These are phyloP conservation scores for Centella asiatica DNA, from an alignment of 129 eudicot genomes.

Conservation along the genomic window DNA sequence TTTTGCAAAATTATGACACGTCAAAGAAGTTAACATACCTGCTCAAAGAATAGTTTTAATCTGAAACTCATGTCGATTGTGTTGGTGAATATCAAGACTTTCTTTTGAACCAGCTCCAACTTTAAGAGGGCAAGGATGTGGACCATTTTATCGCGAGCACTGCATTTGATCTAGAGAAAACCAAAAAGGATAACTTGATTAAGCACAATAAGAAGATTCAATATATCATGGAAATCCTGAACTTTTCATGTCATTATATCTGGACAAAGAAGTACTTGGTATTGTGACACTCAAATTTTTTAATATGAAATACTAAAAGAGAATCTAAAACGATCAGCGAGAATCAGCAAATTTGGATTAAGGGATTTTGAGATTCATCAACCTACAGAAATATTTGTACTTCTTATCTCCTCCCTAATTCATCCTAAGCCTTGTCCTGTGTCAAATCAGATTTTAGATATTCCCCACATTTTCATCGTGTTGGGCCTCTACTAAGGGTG, in stretches of 20 bases:
- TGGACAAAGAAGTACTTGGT: too few relatives aligned
- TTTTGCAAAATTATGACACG: background rate
- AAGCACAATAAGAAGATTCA: too few relatives aligned
- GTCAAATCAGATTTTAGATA: background rate
- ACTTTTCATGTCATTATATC: too few relatives aligned
- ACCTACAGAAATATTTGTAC: too few relatives aligned
- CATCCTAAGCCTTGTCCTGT: background rate
- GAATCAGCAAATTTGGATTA: too few relatives aligned
- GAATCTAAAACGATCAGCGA: too few relatives aligned
- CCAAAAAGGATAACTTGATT: constrained; percentile 5
- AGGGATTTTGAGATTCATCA: too few relatives aligned
- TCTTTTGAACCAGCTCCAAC: constrained; percentile 84
- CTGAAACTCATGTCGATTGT: constrained; percentile 79
- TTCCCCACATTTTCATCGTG: background rate
- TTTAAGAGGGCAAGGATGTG: constrained; percentile 74
- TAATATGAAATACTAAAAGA: too few relatives aligned
- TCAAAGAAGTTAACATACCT: constrained; percentile 40
- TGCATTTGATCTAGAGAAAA: constrained; percentile 63
- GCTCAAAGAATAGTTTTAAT: constrained; percentile 80
- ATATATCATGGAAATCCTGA: too few relatives aligned
- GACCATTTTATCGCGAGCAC: constrained; percentile 74
- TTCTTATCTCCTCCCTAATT: background rate
- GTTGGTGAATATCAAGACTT: constrained; percentile 82
- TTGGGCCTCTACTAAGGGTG: too few relatives aligned
- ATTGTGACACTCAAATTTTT: too few relatives aligned